Conservation (phyloP, 441 rosid genomes). For the Omphalea diandra region DNA sequence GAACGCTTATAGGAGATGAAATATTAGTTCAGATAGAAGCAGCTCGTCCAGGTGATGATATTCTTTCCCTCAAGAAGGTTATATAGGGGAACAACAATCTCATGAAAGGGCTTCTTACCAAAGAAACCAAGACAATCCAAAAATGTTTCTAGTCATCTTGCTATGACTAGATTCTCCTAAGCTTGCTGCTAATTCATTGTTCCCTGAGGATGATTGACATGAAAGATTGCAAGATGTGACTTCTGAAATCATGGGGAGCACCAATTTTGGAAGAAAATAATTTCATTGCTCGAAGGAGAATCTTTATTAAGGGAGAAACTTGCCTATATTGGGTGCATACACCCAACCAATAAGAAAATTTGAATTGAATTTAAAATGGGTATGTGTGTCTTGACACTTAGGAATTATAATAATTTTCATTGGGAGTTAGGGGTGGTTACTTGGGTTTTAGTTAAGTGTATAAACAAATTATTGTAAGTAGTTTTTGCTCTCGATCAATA, state of each 20-base stretch:
- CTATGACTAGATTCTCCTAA: not conserved
- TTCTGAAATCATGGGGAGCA: not conserved
- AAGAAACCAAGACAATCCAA: not conserved
- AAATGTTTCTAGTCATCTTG: not conserved
- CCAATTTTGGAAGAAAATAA: not conserved
- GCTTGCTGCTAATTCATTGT: conserved; percentile 3
- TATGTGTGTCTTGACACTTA: no score
- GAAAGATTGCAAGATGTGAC: no score
- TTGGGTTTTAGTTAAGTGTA: no score
- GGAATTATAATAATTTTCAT: no score
- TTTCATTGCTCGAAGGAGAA: not conserved
- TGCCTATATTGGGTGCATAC: no score
- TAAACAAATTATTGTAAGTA: no score
- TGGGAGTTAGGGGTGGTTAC: no score
- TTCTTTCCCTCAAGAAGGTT: conserved; percentile 65
- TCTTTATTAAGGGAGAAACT: no score
- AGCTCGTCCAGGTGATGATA: conserved; percentile 81
- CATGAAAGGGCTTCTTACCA: not conserved
- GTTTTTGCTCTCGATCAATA: no score
- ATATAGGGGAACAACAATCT: conserved; percentile 14
- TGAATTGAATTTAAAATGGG: no score
- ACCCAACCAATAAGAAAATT: no score
- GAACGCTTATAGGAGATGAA: conserved; percentile 81
- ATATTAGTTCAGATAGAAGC: conserved; percentile 72
- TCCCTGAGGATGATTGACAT: not conserved